Percentiles rank a stretch among this genome's conserved stretches.
Evolutionary conservation across 805 yeast species (phyloP).

Genomic region (Starmerella apis): DNA sequence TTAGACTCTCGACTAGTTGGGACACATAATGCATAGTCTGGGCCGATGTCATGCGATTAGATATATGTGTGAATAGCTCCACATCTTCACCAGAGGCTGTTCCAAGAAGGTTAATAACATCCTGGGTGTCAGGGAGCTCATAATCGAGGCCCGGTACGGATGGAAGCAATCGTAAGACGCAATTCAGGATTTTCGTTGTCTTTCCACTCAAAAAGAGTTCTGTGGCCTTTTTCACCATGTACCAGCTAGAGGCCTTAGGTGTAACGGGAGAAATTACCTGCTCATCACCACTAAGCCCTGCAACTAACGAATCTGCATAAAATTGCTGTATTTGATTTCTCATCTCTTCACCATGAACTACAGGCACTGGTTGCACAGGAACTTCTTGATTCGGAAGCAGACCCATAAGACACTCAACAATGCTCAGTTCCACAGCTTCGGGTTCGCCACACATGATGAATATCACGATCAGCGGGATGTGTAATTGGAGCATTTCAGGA

Average conservation of each 20-base stretch:
- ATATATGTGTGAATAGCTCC: slow-evolving; percentile 14
- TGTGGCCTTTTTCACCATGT: slow-evolving; percentile 23
- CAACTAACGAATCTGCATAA: slow-evolving; percentile 26
- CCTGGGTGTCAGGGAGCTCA: slow-evolving; percentile 6
- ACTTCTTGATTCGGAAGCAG: slow-evolving; percentile 47
- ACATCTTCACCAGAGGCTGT: slow-evolving; percentile 8
- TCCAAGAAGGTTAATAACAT: slow-evolving; percentile 1
- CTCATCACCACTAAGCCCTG: slow-evolving; percentile 4
- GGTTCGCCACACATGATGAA: slow-evolving; percentile 15
- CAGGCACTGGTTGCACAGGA: slow-evolving; percentile 16
- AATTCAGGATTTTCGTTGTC: slow-evolving; percentile 8
- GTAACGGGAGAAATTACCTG: neutral
- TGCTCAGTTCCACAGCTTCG: slow-evolving; percentile 9
- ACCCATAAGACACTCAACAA: slow-evolving; percentile 39
- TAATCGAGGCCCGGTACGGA: slow-evolving; percentile 13
- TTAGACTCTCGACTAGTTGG: neutral
- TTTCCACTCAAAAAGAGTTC: slow-evolving; percentile 7
- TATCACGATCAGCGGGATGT: slow-evolving; percentile 61
- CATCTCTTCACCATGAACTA: slow-evolving; percentile 16
- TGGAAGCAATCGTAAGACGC: slow-evolving; percentile 13
- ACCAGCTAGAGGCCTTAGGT: slow-evolving; percentile 15
- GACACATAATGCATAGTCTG: slow-evolving; percentile 13
- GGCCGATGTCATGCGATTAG: slow-evolving; percentile 7
- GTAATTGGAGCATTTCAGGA: slow-evolving; percentile 72
- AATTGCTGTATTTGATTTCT: slow-evolving; percentile 31